A percentile compares a stretch with the other conserved stretches of the same genome.
Conservation (phyloP, 164 flowering plant species). For the Houttuynia cordata region DNA sequence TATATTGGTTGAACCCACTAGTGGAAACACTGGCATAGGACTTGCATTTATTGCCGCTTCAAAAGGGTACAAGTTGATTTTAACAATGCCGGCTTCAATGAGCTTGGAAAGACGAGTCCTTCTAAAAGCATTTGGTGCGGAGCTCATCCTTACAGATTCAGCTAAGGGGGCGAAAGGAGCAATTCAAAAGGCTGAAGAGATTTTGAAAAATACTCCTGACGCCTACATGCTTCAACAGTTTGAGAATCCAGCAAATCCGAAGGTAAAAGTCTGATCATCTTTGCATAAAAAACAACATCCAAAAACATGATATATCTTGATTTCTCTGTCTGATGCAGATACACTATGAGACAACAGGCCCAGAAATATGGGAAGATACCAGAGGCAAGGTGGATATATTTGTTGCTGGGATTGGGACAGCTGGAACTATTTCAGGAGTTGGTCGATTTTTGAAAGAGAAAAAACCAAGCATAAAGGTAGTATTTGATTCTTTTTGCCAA, state of each 20-base stretch:
- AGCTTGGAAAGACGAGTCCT: slow-evolving; percentile 84
- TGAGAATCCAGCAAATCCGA: slow-evolving; percentile 87
- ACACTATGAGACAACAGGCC: slow-evolving; percentile 96
- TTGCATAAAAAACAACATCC: not conserved
- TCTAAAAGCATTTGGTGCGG: slow-evolving; percentile 87
- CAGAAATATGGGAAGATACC: slow-evolving; percentile 98
- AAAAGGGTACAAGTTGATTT: slow-evolving; percentile 68
- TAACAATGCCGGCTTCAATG: slow-evolving; percentile 95
- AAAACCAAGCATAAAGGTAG: slow-evolving; percentile 72
- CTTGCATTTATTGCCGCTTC: slow-evolving; percentile 89
- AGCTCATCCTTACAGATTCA: slow-evolving; percentile 67
- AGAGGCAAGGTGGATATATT: slow-evolving; percentile 89
- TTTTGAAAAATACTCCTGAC: slow-evolving; percentile 54
- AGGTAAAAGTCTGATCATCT: slow-evolving; percentile 18
- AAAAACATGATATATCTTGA: not conserved
- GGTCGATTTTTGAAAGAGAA: slow-evolving; percentile 68
- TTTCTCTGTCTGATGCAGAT: slow-evolving; percentile 29
- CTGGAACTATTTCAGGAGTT: slow-evolving; percentile 87
- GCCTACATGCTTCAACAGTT: slow-evolving; percentile 87
- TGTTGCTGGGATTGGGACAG: slow-evolving; percentile 93
- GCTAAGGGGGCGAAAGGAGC: slow-evolving; percentile 87
- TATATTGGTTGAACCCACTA: slow-evolving; percentile 77
- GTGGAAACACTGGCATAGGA: slow-evolving; percentile 94
- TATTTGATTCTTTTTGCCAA: not conserved
- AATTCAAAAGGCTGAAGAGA: slow-evolving; percentile 73